Evolutionary conservation across 2,329 filamentous ascomycete species (phyloP).

Genomic region (Penicillium sp.): DNA sequence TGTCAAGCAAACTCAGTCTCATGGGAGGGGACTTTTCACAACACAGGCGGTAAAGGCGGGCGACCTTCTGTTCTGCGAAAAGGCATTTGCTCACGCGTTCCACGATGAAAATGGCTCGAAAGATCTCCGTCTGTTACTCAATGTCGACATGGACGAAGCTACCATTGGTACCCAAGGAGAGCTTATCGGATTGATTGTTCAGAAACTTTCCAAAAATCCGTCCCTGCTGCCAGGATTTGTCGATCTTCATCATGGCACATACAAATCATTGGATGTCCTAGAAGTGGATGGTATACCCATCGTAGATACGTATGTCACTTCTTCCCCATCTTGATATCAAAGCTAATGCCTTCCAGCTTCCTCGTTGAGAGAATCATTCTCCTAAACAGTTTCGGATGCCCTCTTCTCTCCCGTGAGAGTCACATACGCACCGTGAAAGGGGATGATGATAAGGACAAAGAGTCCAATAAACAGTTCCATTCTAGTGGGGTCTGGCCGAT

Average conservation of each 20-base stretch:
- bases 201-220: slow-evolving; percentile 42
- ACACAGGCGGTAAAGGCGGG: slow-evolving; percentile 42
- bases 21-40: slow-evolving; percentile 47
- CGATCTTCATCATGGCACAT: slow-evolving; percentile 37
- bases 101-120: not conserved
- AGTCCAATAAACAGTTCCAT: slow-evolving; percentile 2
- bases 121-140: slow-evolving; percentile 31
- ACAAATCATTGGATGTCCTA: slow-evolving; percentile 23
- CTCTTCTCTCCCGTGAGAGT: slow-evolving; percentile 18
- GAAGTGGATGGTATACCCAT: slow-evolving; percentile 34
- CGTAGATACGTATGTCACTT: slow-evolving; percentile 40
- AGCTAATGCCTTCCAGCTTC: slow-evolving; percentile 32
- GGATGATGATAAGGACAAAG: not conserved
- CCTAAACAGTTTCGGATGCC: slow-evolving; percentile 41
- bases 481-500: slow-evolving; percentile 42
- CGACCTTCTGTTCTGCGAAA: slow-evolving; percentile 49
- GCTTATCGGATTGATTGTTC: slow-evolving; percentile 36
- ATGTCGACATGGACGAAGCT: slow-evolving; percentile 25
- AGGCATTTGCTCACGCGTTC: slow-evolving; percentile 42
- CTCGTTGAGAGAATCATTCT: slow-evolving; percentile 38
- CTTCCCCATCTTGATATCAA: not conserved
- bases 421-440: slow-evolving; percentile 10
- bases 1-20: slow-evolving; percentile 34
- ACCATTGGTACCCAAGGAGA: slow-evolving; percentile 34
- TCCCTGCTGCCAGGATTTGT: slow-evolving; percentile 27